Evolutionary conservation across 2,329 filamentous ascomycete species (phyloP).

Genomic region (Bimuria novae-zelandiae): DNA sequence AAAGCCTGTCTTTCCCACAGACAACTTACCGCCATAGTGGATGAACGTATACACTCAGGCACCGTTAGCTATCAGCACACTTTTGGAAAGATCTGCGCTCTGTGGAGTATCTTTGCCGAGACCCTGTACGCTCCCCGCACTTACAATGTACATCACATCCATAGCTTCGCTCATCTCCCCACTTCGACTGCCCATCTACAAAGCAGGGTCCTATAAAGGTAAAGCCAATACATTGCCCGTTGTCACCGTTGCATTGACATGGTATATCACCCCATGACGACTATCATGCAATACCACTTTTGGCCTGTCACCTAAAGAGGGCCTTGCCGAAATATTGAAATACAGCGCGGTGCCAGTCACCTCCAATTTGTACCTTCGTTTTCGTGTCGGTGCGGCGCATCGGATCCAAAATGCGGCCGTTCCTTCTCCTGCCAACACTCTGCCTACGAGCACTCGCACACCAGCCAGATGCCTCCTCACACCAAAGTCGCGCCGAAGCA

Average conservation of each 20-base stretch:
- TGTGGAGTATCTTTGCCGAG: slow-evolving; percentile 8
- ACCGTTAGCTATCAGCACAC: no score
- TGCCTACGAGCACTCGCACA: not conserved
- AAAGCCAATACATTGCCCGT: not conserved
- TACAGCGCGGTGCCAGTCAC: not conserved
- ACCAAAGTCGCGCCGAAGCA: slow-evolving; percentile 1
- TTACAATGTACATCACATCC: slow-evolving; percentile 6
- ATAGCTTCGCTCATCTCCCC: slow-evolving; percentile 3
- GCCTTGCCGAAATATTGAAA: not conserved
- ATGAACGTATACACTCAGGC: no score
- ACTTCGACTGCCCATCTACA: not conserved
- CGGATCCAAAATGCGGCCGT: not conserved
- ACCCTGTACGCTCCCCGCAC: slow-evolving; percentile 3
- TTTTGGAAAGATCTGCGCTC: not conserved
- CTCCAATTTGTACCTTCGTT: not conserved
- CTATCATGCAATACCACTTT: slow-evolving; percentile 6
- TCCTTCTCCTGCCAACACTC: not conserved
- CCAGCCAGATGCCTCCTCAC: not conserved
- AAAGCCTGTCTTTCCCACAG: no score
- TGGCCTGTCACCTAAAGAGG: not conserved
- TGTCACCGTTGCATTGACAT: slow-evolving; percentile 10
- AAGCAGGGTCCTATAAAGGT: slow-evolving; percentile 1
- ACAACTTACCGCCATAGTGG: no score
- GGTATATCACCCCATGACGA: not conserved
- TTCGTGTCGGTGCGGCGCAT: not conserved